A percentile compares a stretch with the other conserved stretches of the same genome.
Conservation (phyloP, 1,284 basidiomycete genomes). For the Phellinidium pouzarii region DNA sequence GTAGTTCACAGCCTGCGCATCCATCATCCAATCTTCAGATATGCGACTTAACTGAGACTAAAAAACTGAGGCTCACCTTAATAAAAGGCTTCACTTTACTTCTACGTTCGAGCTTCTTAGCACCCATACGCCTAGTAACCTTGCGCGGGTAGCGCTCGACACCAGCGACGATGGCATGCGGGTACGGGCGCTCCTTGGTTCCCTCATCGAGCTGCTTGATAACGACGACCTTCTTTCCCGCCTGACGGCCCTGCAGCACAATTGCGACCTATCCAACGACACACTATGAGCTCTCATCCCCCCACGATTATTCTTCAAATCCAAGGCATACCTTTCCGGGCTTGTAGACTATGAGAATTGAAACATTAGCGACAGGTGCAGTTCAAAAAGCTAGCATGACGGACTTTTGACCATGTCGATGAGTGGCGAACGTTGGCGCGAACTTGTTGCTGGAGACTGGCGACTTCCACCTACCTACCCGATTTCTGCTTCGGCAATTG, state of each 20-base stretch:
- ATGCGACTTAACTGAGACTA: not conserved
- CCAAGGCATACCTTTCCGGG: slow-evolving; percentile 79
- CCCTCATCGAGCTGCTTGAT: slow-evolving; percentile 88
- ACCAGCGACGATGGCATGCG: slow-evolving; percentile 93
- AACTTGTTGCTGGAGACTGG: not conserved
- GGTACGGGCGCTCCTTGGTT: slow-evolving; percentile 85
- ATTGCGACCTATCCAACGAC: slow-evolving; percentile 69
- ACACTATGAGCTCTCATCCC: slow-evolving; percentile 9
- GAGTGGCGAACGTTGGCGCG: slow-evolving; percentile 23
- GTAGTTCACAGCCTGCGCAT: slow-evolving; percentile 80
- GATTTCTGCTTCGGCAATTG: not conserved
- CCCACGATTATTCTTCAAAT: not conserved
- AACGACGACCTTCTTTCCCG: slow-evolving; percentile 88
- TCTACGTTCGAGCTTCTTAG: slow-evolving; percentile 86
- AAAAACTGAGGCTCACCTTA: slow-evolving; percentile 60
- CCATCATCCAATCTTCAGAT: not conserved
- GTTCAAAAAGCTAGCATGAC: slow-evolving; percentile 23
- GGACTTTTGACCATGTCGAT: slow-evolving; percentile 66
- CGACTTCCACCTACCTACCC: not conserved
- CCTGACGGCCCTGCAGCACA: slow-evolving; percentile 94
- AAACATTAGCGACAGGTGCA: not conserved
- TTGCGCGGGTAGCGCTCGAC: slow-evolving; percentile 95
- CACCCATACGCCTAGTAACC: slow-evolving; percentile 93
- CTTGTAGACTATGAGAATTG: slow-evolving; percentile 74
- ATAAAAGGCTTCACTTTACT: slow-evolving; percentile 98